Evolutionary conservation across 1,284 basidiomycete species (phyloP).

Genomic region (Ceratorhiza oryzae-sativae): DNA sequence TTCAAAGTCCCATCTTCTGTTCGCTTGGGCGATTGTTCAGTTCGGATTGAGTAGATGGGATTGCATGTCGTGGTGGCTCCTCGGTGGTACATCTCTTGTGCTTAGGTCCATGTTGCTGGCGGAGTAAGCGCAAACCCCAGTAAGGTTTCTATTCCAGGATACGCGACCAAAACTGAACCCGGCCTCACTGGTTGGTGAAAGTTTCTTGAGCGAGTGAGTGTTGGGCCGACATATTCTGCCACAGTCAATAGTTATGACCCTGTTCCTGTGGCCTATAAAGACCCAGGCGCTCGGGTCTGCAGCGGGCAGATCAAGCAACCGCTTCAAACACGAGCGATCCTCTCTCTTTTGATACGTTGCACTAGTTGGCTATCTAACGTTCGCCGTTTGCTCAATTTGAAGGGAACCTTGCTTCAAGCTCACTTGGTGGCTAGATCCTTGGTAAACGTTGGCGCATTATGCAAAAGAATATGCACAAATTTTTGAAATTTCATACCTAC

Average conservation of each 20-base stretch:
- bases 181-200: slow-evolving; percentile 23
- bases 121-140: slow-evolving; percentile 40
- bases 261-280: slow-evolving; percentile 15
- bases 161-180: slow-evolving; percentile 38
- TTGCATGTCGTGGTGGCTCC: slow-evolving; percentile 27
- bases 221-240: background rate
- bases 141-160: slow-evolving; percentile 42
- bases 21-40: slow-evolving; percentile 55
- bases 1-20: slow-evolving; percentile 54
- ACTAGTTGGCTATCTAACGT: too few relatives aligned
- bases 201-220: background rate
- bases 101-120: slow-evolving; percentile 41
- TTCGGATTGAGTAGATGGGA: slow-evolving; percentile 56
- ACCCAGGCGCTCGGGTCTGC: slow-evolving; percentile 12
- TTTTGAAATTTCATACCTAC: too few relatives aligned
- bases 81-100: slow-evolving; percentile 39
- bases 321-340: too few relatives aligned
- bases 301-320: slow-evolving; percentile 12
- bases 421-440: too few relatives aligned
- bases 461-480: too few relatives aligned
- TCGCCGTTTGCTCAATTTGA: too few relatives aligned
- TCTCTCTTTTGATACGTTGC: too few relatives aligned
- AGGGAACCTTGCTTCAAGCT: too few relatives aligned
- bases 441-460: too few relatives aligned
- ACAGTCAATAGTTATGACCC: slow-evolving; percentile 23